Conservation (phyloP, 805 yeast species). For the Suhomyces canberraensis region DNA sequence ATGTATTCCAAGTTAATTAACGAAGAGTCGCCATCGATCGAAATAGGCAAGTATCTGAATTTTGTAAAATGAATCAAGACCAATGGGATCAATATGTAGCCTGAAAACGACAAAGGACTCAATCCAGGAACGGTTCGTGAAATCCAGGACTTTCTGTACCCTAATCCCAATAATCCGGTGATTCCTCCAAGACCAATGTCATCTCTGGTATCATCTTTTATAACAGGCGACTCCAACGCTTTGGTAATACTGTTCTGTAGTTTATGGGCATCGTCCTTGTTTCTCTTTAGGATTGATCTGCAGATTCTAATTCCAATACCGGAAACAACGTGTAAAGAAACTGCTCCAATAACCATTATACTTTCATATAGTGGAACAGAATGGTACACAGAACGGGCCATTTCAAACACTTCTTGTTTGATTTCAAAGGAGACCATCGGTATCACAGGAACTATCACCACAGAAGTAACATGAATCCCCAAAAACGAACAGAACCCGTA, state of each 20-base stretch:
- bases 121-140: constrained; percentile 43
- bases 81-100: constrained; percentile 49
- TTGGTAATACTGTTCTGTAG: constrained; percentile 4
- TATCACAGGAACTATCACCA: constrained; percentile 49
- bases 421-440: constrained; percentile 34
- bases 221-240: constrained; percentile 15
- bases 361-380: constrained; percentile 46
- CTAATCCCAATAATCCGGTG: constrained; percentile 52
- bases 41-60: constrained; percentile 49
- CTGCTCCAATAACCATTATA: constrained; percentile 45
- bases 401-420: constrained; percentile 54
- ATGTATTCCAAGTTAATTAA: constrained; percentile 52
- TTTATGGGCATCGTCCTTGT: constrained; percentile 19
- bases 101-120: constrained; percentile 56
- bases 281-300: constrained; percentile 23
- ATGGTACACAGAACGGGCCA: constrained; percentile 63
- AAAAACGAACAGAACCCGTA: constrained; percentile 55
- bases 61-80: constrained; percentile 45
- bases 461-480: constrained; percentile 55
- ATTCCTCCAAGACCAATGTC: constrained; percentile 62
- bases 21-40: constrained; percentile 63
- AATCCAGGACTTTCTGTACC: constrained; percentile 46
- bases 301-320: constrained; percentile 47
- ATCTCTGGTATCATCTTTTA: constrained; percentile 37
- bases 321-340: constrained; percentile 47